Base-by-base conservation (phyloP, 306 rosid genomes). In the Quercus ilex region DNA sequence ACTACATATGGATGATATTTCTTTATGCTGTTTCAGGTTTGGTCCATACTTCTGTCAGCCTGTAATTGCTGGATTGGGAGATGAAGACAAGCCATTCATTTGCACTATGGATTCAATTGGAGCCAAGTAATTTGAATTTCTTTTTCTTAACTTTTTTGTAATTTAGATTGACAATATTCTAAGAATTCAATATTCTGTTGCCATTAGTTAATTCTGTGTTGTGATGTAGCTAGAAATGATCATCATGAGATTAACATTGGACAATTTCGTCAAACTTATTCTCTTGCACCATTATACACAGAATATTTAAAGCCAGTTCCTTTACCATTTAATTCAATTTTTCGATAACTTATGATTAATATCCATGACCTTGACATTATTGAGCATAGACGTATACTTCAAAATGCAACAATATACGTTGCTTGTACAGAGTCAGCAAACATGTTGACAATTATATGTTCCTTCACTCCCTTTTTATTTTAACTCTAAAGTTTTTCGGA, bases 1-100 rank as follows among this genome's bases (percentile, higher is more conserved):
- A 10, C 65, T 46, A n/a, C 15, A 20, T 62, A 21, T 62, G 58
- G 23, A 28, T 26, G 59, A 18, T 64, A 2, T 8, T n/a, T 19
- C 3, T 5, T 62, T 70, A 20, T 60, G 62, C 41, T 63, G 67
- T 77, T 26, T 76, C 53, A 96, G 99, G 91, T 93, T 96, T 65
- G 98, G 99, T 80, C 99, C 98, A 13, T 96, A 96, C 82, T 90
- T 96, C 78, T 87, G 92, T 87, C 99, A 96, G 84, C 99, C 97
- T 56, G 98, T 91, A 55, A 96, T 96, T 87, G 99, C 97, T 82
- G 98, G 99, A 26, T 77, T 96, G 84, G 91, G 96, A 72, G 98
- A 93, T 58, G 96, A 81, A 53, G 91, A 93, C 87, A 90, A 84
- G 75, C 98, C 99, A 19, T 96, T 96, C 87, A 96, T 96, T 70